Conservation (phyloP, 305 asterid genomes). For the Fraxinus greggii region DNA sequence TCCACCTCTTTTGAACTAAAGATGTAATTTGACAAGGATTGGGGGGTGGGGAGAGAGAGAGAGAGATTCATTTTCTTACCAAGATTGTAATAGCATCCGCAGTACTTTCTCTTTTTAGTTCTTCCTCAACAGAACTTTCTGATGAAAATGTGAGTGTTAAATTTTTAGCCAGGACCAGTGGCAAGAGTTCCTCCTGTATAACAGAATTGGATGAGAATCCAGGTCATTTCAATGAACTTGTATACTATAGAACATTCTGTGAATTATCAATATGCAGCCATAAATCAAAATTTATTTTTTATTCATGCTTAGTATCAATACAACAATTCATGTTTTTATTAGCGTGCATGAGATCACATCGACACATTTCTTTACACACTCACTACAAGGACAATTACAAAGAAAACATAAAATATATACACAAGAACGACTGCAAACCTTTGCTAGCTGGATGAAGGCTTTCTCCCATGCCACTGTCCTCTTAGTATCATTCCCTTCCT, state of each 20-base stretch:
- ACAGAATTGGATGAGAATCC: constrained; percentile 27
- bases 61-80: constrained; percentile 46
- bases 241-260: background rate
- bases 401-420: background rate
- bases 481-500: constrained; percentile 72
- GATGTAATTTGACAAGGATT: background rate
- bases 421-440: constrained; percentile 42
- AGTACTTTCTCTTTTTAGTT: constrained; percentile 93
- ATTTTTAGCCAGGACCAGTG: constrained; percentile 70
- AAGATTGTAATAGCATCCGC: constrained; percentile 93
- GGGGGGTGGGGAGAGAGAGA: background rate
- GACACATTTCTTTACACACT: background rate
- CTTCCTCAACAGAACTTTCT: constrained; percentile 97
- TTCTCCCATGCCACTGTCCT: constrained; percentile 93
- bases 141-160: constrained; percentile 86
- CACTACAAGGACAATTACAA: background rate
- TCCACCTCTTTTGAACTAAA: background rate
- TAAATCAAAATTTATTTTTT: background rate
- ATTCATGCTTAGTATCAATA: background rate
- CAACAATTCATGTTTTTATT: background rate
- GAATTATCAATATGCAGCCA: background rate
- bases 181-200: constrained; percentile 83
- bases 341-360: background rate
- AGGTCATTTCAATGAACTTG: background rate
- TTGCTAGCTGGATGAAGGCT: constrained; percentile 88